These are phyloP conservation scores for Acidiella bohemica DNA, from an alignment of 495 filamentous ascomycete genomes.

Conservation along the genomic window DNA sequence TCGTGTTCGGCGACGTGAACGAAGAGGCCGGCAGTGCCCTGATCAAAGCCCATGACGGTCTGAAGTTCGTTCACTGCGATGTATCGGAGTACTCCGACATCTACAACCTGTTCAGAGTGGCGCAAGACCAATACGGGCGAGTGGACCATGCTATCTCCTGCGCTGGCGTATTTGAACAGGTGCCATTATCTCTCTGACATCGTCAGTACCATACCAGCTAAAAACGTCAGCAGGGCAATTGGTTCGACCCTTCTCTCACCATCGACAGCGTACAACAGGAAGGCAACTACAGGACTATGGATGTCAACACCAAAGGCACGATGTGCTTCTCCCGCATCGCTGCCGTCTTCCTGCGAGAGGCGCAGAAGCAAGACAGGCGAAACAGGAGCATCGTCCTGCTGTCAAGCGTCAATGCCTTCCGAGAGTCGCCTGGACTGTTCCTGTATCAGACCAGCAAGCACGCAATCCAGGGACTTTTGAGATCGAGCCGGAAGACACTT, in stretches of 20 bases:
- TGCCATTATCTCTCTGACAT: no score
- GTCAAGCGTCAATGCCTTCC: slow-evolving; percentile 35
- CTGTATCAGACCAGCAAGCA: slow-evolving; percentile 29
- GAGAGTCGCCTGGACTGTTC: slow-evolving; percentile 33
- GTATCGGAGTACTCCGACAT: slow-evolving; percentile 13
- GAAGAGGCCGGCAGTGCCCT: slow-evolving; percentile 1
- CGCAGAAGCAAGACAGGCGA: background rate
- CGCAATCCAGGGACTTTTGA: background rate
- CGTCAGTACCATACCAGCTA: no score
- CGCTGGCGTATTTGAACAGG: slow-evolving; percentile 8
- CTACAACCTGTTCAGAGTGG: slow-evolving; percentile 6
- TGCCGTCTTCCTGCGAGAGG: slow-evolving; percentile 11
- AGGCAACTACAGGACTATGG: slow-evolving; percentile 2
- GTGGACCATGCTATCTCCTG: slow-evolving; percentile 14
- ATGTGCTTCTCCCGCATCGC: slow-evolving; percentile 14
- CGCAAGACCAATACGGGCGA: slow-evolving; percentile 2
- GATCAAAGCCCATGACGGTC: background rate
- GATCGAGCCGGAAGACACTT: slow-evolving; percentile 1
- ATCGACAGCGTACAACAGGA: background rate
- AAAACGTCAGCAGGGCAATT: no score
- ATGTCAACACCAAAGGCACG: slow-evolving; percentile 13
- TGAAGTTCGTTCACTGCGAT: slow-evolving; percentile 7
- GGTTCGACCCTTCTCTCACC: background rate
- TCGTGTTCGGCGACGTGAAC: slow-evolving; percentile 12
- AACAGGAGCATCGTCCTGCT: slow-evolving; percentile 36